phyloP scores from a whole-genome alignment of 805 yeast genomes.

The Metschnikowia lochheadii region DNA sequence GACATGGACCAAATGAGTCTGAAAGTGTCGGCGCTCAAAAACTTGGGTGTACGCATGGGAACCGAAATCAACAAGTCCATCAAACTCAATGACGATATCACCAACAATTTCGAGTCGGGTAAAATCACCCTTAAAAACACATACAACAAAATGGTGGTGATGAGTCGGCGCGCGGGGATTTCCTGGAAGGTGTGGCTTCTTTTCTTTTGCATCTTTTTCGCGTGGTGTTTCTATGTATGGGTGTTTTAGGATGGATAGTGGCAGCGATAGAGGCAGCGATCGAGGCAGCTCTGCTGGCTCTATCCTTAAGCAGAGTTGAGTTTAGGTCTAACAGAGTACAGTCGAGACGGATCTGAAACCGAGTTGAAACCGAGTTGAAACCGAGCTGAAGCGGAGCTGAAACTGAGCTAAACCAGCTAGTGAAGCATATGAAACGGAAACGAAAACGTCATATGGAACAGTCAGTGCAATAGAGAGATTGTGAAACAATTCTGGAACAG shows the following conservation, averaged over 20 bases:
- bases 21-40: conserved; percentile 39
- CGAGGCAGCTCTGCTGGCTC: too few species aligned
- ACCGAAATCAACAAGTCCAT: conserved; percentile 40
- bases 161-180: conserved; percentile 45
- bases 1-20: conserved; percentile 40
- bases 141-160: conserved; percentile 39
- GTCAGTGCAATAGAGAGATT: too few species aligned
- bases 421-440: too few species aligned
- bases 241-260: conserved; percentile 11
- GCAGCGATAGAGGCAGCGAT: too few species aligned
- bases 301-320: too few species aligned
- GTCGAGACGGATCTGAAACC: too few species aligned
- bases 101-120: conserved; percentile 38
- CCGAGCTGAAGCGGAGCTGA: too few species aligned
- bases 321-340: too few species aligned
- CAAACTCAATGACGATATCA: conserved; percentile 38
- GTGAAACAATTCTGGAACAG: too few species aligned
- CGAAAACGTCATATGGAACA: too few species aligned
- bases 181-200: conserved; percentile 43
- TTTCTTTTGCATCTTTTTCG: conserved; percentile 33
- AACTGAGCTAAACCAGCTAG: too few species aligned
- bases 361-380: too few species aligned
- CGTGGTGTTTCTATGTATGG: conserved; percentile 44
- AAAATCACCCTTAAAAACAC: conserved; percentile 39
- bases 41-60: conserved; percentile 41